phyloP scores from a whole-genome alignment of 1,284 basidiomycete species.

The Cryptococcus floricola region DNA sequence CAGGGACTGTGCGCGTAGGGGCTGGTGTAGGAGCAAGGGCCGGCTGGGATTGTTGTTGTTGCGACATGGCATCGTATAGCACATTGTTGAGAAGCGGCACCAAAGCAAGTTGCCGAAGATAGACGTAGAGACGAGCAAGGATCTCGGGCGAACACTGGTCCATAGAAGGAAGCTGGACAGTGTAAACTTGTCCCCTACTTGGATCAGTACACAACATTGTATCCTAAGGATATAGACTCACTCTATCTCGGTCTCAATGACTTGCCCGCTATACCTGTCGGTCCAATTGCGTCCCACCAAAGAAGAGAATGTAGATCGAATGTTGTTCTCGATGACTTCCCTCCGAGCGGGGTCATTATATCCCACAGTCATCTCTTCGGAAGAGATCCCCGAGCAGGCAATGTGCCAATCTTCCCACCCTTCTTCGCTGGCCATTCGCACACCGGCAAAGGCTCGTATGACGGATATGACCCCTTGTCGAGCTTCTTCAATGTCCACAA shows the following conservation, averaged over 20 bases:
- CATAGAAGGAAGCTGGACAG: conserved; percentile 35
- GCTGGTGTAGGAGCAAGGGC: conserved; percentile 6
- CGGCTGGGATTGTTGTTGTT: conserved; percentile 2
- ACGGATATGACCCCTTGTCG: conserved; percentile 36
- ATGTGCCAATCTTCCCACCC: conserved; percentile 31
- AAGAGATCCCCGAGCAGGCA: conserved; percentile 26
- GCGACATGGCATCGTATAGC: conserved; percentile 6
- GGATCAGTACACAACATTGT: conserved; percentile 8
- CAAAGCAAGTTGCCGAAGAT: conserved; percentile 36
- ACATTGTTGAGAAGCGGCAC: conserved; percentile 24
- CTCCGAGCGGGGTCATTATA: conserved; percentile 17
- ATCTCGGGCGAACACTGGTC: conserved; percentile 24
- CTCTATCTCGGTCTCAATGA: conserved; percentile 35
- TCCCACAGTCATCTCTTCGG: conserved; percentile 11
- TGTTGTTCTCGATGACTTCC: conserved; percentile 14
- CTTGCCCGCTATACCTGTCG: conserved; percentile 19
- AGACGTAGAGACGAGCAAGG: conserved; percentile 31
- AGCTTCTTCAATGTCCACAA: conserved; percentile 25
- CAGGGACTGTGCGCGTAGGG: background rate
- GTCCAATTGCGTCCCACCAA: conserved; percentile 22
- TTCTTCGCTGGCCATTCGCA: conserved; percentile 12
- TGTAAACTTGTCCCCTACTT: conserved; percentile 3
- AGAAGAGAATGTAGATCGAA: conserved; percentile 22
- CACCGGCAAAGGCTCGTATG: conserved; percentile 18
- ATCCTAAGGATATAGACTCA: conserved; percentile 17